Evolutionary conservation across 495 filamentous ascomycete species (phyloP), one percentile per base, ranked within the genome.

Genomic region (Aspergillus heteromorphus): DNA sequence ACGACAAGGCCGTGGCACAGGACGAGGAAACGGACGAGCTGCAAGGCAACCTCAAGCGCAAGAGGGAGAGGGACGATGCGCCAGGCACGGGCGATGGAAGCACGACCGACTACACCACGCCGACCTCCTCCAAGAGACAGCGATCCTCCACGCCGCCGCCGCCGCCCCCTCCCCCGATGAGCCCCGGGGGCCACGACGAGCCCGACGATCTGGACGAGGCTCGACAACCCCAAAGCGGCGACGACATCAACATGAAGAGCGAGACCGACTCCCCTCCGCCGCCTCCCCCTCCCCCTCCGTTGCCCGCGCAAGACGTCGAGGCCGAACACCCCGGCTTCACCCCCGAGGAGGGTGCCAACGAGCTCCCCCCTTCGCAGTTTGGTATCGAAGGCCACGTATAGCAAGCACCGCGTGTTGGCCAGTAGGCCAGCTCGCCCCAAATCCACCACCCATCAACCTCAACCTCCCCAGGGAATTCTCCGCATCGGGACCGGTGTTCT

Each of bases 31-130:
- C 42, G 13, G 59, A 73, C 58, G 40, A 66, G 47, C 21, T 68
- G 68, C 53, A 72, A 76, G 43, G 51, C 3, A 36, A 25, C 23
- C 71, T 81, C 19, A 91, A 91, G 69, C 80, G 87, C 14, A 88
- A 87, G 68, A 74, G 83, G 27, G 73, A 87, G 68, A 74, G 83
- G 27, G 73, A 77, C 30, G 74, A 77, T 62, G 75, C 57, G 9
- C 45, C 56, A n/a, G 69, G 70, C 17, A 60, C 60, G 5, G 65
- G 66, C 1, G 62, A 69, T 14, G 68, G 59, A 6, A 60, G 52
- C 40, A 58, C 50, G 6, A 49, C 53, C 25, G 56, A 71, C 20
- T 49, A 55, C 53, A 58, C 42, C 14, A 53, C 57, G 5, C 36
- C 50, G 29, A 70, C 73, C 6, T 68, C 68, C 6, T 59, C 60